Conservation (phyloP, 768 basidiomycete species). For the Asterophora lycoperdoides region DNA sequence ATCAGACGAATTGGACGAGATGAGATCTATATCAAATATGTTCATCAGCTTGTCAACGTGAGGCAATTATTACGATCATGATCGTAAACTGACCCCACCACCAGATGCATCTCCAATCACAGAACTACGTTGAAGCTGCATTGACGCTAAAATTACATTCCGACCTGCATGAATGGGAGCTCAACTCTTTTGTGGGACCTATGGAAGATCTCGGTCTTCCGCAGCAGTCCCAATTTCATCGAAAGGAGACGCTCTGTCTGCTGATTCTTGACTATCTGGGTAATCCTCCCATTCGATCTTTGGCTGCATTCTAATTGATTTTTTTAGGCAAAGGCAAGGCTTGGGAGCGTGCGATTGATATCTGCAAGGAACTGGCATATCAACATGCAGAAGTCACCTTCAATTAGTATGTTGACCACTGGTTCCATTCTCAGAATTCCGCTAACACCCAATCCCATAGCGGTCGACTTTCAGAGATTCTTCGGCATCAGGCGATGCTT, state of each 20-base stretch:
- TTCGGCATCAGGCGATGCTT: constrained; percentile 82
- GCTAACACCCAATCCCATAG: constrained; percentile 34
- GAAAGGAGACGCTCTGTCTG: constrained; percentile 89
- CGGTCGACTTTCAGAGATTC: constrained; percentile 76
- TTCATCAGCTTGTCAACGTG: constrained; percentile 91
- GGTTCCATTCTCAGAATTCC: constrained; percentile 1
- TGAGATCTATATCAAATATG: constrained; percentile 95
- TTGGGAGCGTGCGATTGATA: constrained; percentile 92
- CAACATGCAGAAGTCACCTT: constrained; percentile 90
- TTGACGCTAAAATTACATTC: constrained; percentile 91
- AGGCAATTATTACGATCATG: constrained; percentile 21
- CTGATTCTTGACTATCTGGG: constrained; percentile 93
- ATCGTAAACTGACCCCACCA: constrained; percentile 16
- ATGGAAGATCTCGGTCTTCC: constrained; percentile 90
- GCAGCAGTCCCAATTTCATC: constrained; percentile 88
- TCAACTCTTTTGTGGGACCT: constrained; percentile 73
- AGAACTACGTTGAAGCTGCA: constrained; percentile 91
- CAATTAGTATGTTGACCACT: constrained; percentile 63
- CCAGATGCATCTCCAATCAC: constrained; percentile 83
- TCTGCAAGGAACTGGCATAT: constrained; percentile 85
- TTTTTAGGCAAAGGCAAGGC: constrained; percentile 86
- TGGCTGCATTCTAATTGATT: not conserved
- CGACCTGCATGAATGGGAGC: constrained; percentile 89
- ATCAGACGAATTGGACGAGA: constrained; percentile 87
- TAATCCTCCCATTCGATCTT: constrained; percentile 23